phyloP scores from a whole-genome alignment of 2,329 filamentous ascomycete species.

The Cladosporium cucumerinum region DNA sequence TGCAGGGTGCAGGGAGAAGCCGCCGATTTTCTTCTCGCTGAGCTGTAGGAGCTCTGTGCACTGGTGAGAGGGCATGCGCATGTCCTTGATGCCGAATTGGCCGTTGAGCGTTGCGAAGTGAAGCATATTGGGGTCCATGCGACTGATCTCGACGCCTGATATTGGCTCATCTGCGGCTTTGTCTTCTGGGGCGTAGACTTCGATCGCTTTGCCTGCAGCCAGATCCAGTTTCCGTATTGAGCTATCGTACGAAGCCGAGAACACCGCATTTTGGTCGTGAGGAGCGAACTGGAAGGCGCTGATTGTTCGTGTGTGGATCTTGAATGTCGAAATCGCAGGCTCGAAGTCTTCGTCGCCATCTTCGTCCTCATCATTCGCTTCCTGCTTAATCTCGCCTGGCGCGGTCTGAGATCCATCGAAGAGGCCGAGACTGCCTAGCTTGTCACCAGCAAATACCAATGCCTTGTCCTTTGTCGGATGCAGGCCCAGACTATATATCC shows the following conservation, averaged over 20 bases:
- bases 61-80: conserved; percentile 56
- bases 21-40: conserved; percentile 91
- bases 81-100: conserved; percentile 75
- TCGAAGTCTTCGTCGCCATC: conserved; percentile 63
- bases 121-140: conserved; percentile 66
- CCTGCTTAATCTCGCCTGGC: conserved; percentile 40
- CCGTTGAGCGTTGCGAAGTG: conserved; percentile 88
- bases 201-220: conserved; percentile 70
- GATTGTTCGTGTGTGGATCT: conserved; percentile 86
- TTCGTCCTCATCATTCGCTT: conserved; percentile 59
- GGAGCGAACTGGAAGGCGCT: conserved; percentile 76
- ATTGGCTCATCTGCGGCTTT: conserved; percentile 71
- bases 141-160: conserved; percentile 76
- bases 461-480: conserved; percentile 85
- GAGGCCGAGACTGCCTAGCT: conserved; percentile 83
- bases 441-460: conserved; percentile 89
- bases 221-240: conserved; percentile 86
- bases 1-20: conserved; percentile 78
- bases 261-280: conserved; percentile 69
- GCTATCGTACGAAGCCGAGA: conserved; percentile 87
- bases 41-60: conserved; percentile 67
- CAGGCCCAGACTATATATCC: conserved; percentile 82
- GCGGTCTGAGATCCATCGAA: conserved; percentile 79
- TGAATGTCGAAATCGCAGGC: conserved; percentile 83
- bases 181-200: conserved; percentile 74